Percentiles rank a stretch among this genome's conserved stretches.
phyloP scores from a whole-genome alignment of 106 monocot species.

The Dendrobium officinale region DNA sequence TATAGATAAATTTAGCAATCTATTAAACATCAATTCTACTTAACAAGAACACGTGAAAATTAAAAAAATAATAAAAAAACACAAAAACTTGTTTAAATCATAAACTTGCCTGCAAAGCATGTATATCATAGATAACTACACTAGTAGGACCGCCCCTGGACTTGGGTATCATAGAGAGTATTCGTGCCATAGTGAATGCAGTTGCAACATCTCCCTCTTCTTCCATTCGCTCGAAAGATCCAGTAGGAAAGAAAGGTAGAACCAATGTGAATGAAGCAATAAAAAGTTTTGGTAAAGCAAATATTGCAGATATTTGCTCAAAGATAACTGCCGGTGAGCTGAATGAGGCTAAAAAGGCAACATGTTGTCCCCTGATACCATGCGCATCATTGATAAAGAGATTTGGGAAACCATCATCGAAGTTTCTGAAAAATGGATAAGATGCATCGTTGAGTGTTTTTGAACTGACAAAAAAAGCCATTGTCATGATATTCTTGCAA shows the following conservation, averaged over 20 bases:
- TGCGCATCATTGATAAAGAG: constrained; percentile 93
- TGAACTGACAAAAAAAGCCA: not conserved
- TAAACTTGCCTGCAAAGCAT: constrained; percentile 79
- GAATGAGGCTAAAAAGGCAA: constrained; percentile 91
- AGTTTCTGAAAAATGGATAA: constrained; percentile 43
- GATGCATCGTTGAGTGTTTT: not conserved
- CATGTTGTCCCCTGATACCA: constrained; percentile 90
- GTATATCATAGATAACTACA: constrained; percentile 88
- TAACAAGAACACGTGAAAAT: not conserved
- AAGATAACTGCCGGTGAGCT: constrained; percentile 91
- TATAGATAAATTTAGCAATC: not conserved
- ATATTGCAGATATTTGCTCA: constrained; percentile 92
- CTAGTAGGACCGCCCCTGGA: constrained; percentile 96
- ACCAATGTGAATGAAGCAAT: constrained; percentile 90
- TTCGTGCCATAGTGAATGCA: constrained; percentile 92
- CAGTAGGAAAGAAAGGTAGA: constrained; percentile 94
- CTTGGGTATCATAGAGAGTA: constrained; percentile 87
- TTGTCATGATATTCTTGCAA: not conserved
- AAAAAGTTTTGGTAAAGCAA: constrained; percentile 87
- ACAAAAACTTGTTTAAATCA: not conserved
- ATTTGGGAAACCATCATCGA: constrained; percentile 96
- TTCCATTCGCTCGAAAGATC: constrained; percentile 93
- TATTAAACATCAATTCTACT: not conserved
- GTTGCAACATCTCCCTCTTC: constrained; percentile 98
- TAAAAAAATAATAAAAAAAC: not conserved